Base-by-base conservation (phyloP, 352 stramenopile genomes). In the Globisporangium spiculum region DNA sequence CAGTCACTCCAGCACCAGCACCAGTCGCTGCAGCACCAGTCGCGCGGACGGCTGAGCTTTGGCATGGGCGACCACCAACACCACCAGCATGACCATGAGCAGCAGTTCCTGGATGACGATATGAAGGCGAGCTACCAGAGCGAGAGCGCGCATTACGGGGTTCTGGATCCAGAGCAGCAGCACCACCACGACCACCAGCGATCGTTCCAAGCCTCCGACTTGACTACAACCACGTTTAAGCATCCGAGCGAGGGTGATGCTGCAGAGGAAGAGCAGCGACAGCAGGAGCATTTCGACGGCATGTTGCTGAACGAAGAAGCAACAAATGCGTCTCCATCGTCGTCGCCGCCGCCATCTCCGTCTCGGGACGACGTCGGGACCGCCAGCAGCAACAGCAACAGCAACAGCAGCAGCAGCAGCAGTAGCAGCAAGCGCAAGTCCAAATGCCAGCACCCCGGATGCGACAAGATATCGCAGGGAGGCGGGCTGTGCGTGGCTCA, bases 401-500 rank as follows among this genome's bases (percentile, higher is more conserved):
- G 5, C 34, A 59, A 22, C 3, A 57, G 44, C 38, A 65, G 26
- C 26, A 53, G 6, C 6, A 26, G 5, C 22, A 50, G 8, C 38
- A 54, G 12, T 22, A 60, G 10, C 27, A 27, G 61, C 16, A 34
- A 55, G 9, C 53, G 52, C 52, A 70, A 67, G 48, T 52, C 57
- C 38, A 70, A 80, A 32, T 94, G 84, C 68, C 73, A 78, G 50
- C 79, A 81, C 34, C 70, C 78, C 9, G 69, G 69, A 20, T 92
- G 84, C 67, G 57, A 71, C 52, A 91, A 92, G 66, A 83, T 85
- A 55, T 77, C 78, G 1, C 86, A 93, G 65, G 83, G 74, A 10
- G 83, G 84, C 64, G 83, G 84, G 0, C 69, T 91, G 4, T 93
- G 85, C 44, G 82, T 93, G 59, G 67, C 67, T 26, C 85, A 93